Evolutionary conservation across 1,284 basidiomycete genomes (phyloP), one percentile per base, ranked within the genome.

Genomic region (Ustilago bromivora): DNA sequence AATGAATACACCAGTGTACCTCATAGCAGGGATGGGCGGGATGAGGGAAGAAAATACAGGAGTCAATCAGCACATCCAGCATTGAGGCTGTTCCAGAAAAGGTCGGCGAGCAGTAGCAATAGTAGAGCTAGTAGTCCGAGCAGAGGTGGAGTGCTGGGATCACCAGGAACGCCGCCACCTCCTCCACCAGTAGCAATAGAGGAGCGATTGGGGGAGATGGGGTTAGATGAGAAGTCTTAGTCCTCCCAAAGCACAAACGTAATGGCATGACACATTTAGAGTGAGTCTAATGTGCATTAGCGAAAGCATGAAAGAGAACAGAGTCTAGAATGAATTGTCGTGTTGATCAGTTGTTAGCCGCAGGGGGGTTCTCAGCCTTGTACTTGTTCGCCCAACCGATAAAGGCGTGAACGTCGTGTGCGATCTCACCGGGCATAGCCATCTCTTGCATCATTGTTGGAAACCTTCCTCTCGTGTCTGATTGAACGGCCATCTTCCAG

Each of bases 321-420:
- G 23, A 47, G 41, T 32, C 47, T 32, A 46, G 9, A 40, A 0
- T 7, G 51, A 47, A 19, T 19, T 19, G 12, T 35, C 51, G 4
- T 19, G 23, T 23, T 28, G 15, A 19, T 43, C 15, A 65, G 34
- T 46, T 49, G 4, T 28, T 53, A 4, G 35, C 61, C n/a, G 57
- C 34, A 15, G 70, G 51, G 13, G 72, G 55, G 32, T 64, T 47
- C 32, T 67, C 49, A 35, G 53, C 43, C 65, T 79, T 70, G 53
- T 79, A 73, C 52, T 72, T 40, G n/a, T 52, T 61, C 1, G 70
- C 73, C 82, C 82, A 84, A 11, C 61, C 59, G 34, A 83, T 72
- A 58, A 82, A 84, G n/a, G 70, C 66, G 19, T 72, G 79, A 2
- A 84, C 83, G 57, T 84, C 83, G 54, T 78, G 79, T 1, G 70